Percentiles rank a stretch among this genome's conserved stretches.
Conservation (phyloP, 768 basidiomycete species). For the Auricularia sp. region DNA sequence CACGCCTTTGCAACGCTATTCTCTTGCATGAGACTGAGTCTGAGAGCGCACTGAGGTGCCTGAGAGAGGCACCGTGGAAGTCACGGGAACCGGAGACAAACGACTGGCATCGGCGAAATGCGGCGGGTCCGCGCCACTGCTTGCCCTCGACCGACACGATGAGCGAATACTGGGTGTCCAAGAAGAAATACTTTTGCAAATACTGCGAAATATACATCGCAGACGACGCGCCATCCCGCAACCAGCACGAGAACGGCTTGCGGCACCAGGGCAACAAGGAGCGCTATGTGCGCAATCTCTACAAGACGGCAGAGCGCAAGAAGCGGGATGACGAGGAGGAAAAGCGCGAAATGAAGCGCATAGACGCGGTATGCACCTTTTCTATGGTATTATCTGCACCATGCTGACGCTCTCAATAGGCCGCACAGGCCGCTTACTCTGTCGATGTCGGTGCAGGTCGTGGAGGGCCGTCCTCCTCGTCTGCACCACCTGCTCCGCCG, state of each 20-base stretch:
- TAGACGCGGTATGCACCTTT: conserved; percentile 54
- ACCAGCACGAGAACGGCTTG: conserved; percentile 87
- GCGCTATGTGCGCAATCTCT: conserved; percentile 81
- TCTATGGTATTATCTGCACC: background rate
- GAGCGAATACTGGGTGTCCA: conserved; percentile 90
- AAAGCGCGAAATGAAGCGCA: conserved; percentile 71
- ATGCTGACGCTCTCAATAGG: conserved; percentile 29
- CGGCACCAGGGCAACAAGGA: conserved; percentile 93
- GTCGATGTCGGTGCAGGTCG: conserved; percentile 64
- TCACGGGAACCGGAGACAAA: too few species aligned
- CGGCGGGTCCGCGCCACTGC: background rate
- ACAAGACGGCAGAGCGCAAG: conserved; percentile 84
- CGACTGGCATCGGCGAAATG: too few species aligned
- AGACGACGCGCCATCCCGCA: conserved; percentile 86
- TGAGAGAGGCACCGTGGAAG: too few species aligned
- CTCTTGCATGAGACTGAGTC: too few species aligned
- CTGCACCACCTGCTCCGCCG: conserved; percentile 26
- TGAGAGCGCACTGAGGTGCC: too few species aligned
- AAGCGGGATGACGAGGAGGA: conserved; percentile 81
- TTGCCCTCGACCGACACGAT: conserved; percentile 28
- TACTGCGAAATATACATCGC: conserved; percentile 96
- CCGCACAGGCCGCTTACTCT: conserved; percentile 70
- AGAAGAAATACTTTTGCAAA: conserved; percentile 90
- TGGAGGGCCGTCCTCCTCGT: conserved; percentile 13
- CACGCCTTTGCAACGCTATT: too few species aligned